phyloP scores from a whole-genome alignment of 768 basidiomycete species.

The Amanita muscaria region DNA sequence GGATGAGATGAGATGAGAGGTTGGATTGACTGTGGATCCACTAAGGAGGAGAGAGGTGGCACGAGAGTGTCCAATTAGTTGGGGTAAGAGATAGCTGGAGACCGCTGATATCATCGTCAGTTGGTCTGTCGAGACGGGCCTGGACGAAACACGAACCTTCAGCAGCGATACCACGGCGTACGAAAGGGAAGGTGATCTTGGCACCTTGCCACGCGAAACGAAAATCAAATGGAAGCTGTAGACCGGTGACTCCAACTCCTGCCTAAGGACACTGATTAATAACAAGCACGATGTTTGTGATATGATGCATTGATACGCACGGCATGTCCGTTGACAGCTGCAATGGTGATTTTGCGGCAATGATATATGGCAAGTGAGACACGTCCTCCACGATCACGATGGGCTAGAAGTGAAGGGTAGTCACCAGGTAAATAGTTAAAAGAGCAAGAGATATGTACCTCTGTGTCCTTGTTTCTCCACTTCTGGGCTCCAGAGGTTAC shows the following conservation, averaged over 20 bases:
- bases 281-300: not conserved
- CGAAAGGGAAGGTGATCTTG: slow-evolving; percentile 40
- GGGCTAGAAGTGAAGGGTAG: slow-evolving; percentile 22
- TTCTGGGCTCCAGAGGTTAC: slow-evolving; percentile 27
- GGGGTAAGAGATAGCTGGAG: slow-evolving; percentile 44
- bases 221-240: slow-evolving; percentile 45
- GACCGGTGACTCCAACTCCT: slow-evolving; percentile 39
- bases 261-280: slow-evolving; percentile 15
- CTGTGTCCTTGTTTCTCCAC: slow-evolving; percentile 39
- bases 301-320: slow-evolving; percentile 17
- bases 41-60: slow-evolving; percentile 44
- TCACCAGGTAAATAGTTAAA: not conserved
- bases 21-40: slow-evolving; percentile 34
- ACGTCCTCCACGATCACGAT: slow-evolving; percentile 41
- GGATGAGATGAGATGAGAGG: slow-evolving; percentile 32
- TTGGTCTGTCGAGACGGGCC: slow-evolving; percentile 6
- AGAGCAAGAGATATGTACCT: slow-evolving; percentile 23
- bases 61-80: slow-evolving; percentile 42
- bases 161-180: slow-evolving; percentile 37
- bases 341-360: slow-evolving; percentile 47
- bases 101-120: slow-evolving; percentile 23
- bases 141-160: slow-evolving; percentile 29
- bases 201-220: slow-evolving; percentile 46
- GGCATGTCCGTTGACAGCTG: slow-evolving; percentile 43
- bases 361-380: slow-evolving; percentile 38